Evolutionary conservation across 2,329 filamentous ascomycete genomes (phyloP), one percentile per base, ranked within the genome.

Genomic region (Verticillium nubilum): DNA sequence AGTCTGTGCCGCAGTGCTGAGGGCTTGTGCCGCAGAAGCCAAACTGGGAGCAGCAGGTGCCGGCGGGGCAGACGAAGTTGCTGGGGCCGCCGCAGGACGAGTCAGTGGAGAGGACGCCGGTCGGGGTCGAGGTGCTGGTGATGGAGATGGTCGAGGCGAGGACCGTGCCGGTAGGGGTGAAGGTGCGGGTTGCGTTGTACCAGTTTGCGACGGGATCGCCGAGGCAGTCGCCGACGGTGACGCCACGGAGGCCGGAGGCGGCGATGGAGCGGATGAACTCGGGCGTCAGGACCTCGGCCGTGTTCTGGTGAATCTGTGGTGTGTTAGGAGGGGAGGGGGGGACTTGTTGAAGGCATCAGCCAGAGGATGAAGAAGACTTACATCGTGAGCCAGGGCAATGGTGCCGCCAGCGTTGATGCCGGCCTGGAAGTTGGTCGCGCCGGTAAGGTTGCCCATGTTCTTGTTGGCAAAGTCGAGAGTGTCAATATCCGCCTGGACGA

Each of bases 381-480:
- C 77, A 60, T 83, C 80, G 63, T 84, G 81, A 0, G 76, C 77
- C 56, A 87, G 81, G 26, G 78, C 73, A 53, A 86, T 77, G 29
- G 78, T 82, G 13, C 75, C 66, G 9, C 68, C 69, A 2, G 68
- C 59, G 33, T 64, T 54, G 6, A 70, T 58, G 1, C 63, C 62
- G n/a, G 56, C 59, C 12, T 68, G 68, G 60, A 70, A 75, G 7
- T 67, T 66, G 13, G 70, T 65, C 62, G 83, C 76, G 59, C 76
- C 83, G 62, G 77, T 74, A 56, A 77, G 69, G 68, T 80, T 79
- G 52, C 78, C 72, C 58, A 64, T 65, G 9, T 72, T 72, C 59
- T 78, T 75, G 63, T 84, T 79, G 64, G 81, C 73, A 66, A 56
- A 86, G 70, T 86, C 84, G 62, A 84, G 80, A 17, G 84, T 86